Evolutionary conservation across 176 grass and related monocot genomes (phyloP).

Genomic region (Ampelocalamus luodianensis): DNA sequence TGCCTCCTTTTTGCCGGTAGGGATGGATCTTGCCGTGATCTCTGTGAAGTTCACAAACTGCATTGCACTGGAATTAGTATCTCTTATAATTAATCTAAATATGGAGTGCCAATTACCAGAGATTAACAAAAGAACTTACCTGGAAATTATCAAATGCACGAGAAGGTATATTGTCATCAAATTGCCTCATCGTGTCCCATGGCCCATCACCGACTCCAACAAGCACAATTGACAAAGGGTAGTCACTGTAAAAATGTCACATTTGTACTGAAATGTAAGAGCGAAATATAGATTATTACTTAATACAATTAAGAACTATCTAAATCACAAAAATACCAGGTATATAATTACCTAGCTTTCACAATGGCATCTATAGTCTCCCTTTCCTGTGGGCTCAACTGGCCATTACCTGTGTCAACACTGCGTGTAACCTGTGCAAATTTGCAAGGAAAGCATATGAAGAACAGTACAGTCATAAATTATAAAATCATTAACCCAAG

Average conservation of each 20-base stretch:
- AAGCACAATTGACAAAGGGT: slow-evolving; percentile 79
- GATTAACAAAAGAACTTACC: slow-evolving; percentile 38
- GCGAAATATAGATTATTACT: slow-evolving; percentile 8
- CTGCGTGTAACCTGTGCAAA: slow-evolving; percentile 63
- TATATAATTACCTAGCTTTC: slow-evolving; percentile 64
- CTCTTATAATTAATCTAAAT: slow-evolving; percentile 12
- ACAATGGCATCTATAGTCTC: slow-evolving; percentile 77
- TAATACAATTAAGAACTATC: neutral
- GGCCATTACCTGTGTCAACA: slow-evolving; percentile 51
- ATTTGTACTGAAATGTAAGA: slow-evolving; percentile 32
- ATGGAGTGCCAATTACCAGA: slow-evolving; percentile 3
- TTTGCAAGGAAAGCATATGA: slow-evolving; percentile 21
- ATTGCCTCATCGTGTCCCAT: slow-evolving; percentile 86
- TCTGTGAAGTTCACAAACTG: slow-evolving; percentile 92
- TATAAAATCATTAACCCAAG: neutral
- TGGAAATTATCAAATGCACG: slow-evolving; percentile 83
- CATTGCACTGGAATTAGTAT: slow-evolving; percentile 29
- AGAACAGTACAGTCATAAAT: neutral
- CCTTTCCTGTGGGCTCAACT: slow-evolving; percentile 70
- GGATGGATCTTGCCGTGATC: slow-evolving; percentile 69
- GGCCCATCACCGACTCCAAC: slow-evolving; percentile 86
- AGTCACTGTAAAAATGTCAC: slow-evolving; percentile 50
- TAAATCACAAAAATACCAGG: slow-evolving; percentile 10
- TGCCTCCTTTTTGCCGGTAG: slow-evolving; percentile 64
- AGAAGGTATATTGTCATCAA: slow-evolving; percentile 78